Evolutionary conservation across 2,329 filamentous ascomycete genomes (phyloP).

Genomic region (Beauveria medogensis): DNA sequence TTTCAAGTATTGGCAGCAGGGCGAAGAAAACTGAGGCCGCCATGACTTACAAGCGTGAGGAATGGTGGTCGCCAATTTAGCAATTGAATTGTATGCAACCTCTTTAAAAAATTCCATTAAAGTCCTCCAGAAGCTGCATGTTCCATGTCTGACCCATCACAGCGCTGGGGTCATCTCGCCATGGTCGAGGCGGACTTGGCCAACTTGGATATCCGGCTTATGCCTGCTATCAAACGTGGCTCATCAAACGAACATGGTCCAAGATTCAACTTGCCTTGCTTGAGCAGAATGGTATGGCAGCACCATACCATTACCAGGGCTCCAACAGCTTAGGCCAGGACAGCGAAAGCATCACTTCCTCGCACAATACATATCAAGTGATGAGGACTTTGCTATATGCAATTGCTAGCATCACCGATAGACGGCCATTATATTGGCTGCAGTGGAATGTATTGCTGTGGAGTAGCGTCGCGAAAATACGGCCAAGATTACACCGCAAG

Average conservation of each 20-base stretch:
- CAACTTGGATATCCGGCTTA: too few species aligned
- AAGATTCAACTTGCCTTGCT: too few species aligned
- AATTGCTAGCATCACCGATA: neutral
- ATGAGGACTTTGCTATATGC: neutral
- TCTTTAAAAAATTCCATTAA: neutral
- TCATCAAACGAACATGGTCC: too few species aligned
- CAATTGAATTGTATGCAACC: neutral
- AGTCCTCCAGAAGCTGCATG: too few species aligned
- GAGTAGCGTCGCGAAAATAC: neutral
- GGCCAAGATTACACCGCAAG: neutral
- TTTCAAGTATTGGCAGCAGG: neutral
- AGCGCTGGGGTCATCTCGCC: too few species aligned
- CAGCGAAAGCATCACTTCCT: neutral
- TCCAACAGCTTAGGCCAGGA: too few species aligned
- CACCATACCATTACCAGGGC: too few species aligned
- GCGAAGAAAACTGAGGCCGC: neutral
- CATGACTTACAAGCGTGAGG: neutral
- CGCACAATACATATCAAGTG: neutral
- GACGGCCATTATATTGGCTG: neutral
- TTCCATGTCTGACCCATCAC: too few species aligned
- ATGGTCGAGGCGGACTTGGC: too few species aligned
- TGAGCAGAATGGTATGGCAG: too few species aligned
- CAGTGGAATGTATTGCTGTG: constrained; percentile 7
- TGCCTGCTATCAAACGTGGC: too few species aligned
- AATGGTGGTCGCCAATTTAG: neutral